Evolutionary conservation across 176 grass and related monocot species (phyloP).

Genomic region (Aegilops tauschii): DNA sequence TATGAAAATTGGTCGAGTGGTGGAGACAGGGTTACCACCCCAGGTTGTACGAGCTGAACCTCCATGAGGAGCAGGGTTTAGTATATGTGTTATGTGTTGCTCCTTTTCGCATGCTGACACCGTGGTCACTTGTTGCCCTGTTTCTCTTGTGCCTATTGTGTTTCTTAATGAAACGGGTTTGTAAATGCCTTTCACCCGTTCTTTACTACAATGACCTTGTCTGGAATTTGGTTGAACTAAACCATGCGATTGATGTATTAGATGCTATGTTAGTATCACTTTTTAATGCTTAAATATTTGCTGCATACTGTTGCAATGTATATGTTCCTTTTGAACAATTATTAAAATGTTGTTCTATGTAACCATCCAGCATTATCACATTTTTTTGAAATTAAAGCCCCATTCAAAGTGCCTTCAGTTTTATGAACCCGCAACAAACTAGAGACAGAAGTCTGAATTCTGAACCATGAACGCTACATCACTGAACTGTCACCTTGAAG

Average conservation of each 20-base stretch:
- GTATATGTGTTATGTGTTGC: background rate
- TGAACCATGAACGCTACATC: background rate
- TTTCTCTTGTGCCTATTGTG: background rate
- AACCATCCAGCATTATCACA: background rate
- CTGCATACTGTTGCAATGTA: background rate
- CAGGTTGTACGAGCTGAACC: background rate
- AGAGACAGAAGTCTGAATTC: background rate
- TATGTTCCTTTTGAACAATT: background rate
- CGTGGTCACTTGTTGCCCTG: background rate
- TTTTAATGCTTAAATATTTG: background rate
- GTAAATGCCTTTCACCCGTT: background rate
- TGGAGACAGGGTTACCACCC: background rate
- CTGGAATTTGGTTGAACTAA: background rate
- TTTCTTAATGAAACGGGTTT: background rate
- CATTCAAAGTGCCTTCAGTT: background rate
- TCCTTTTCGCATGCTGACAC: background rate
- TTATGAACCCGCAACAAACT: background rate
- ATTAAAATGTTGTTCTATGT: background rate
- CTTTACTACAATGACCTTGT: background rate
- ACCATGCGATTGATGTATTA: background rate
- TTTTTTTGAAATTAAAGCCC: background rate
- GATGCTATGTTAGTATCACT: background rate
- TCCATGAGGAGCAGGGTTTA: background rate
- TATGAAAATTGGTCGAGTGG: background rate
- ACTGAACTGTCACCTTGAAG: background rate